These are phyloP conservation scores for Ogataea trehaloabstinens DNA, from an alignment of 805 yeast species.

Conservation along the genomic window DNA sequence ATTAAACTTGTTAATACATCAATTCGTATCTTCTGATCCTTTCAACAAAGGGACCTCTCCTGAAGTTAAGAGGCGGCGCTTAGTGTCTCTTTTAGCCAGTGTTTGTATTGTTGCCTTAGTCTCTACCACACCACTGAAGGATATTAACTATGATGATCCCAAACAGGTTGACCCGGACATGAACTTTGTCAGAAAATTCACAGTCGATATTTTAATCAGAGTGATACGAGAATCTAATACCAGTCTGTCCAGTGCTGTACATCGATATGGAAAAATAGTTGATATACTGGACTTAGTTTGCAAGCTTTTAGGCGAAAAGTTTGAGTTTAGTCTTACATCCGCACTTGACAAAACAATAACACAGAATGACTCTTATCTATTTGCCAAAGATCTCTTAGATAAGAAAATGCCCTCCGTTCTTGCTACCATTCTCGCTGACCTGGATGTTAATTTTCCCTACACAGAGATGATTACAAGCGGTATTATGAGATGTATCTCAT, in stretches of 20 bases:
- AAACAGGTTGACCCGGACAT: slow-evolving; percentile 64
- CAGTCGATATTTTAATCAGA: slow-evolving; percentile 65
- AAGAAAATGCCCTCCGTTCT: slow-evolving; percentile 58
- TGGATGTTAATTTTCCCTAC: slow-evolving; percentile 74
- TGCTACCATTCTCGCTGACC: slow-evolving; percentile 55
- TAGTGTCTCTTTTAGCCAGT: slow-evolving; percentile 61
- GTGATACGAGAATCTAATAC: slow-evolving; percentile 52
- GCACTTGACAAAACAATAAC: slow-evolving; percentile 46
- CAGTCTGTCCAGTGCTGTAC: slow-evolving; percentile 36
- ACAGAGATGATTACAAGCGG: slow-evolving; percentile 58
- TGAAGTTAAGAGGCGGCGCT: slow-evolving; percentile 47
- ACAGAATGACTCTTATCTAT: slow-evolving; percentile 58
- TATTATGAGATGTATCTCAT: slow-evolving; percentile 57
- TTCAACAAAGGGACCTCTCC: slow-evolving; percentile 34
- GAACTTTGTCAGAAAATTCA: slow-evolving; percentile 68
- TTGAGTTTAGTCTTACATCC: slow-evolving; percentile 31
- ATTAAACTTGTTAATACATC: slow-evolving; percentile 72
- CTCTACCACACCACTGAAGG: slow-evolving; percentile 54
- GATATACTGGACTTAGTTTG: slow-evolving; percentile 51
- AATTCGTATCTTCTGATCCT: slow-evolving; percentile 59
- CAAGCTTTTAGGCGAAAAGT: slow-evolving; percentile 41
- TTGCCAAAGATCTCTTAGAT: slow-evolving; percentile 68
- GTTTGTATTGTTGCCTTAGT: slow-evolving; percentile 61
- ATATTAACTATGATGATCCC: slow-evolving; percentile 42
- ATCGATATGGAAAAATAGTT: slow-evolving; percentile 52